These are phyloP conservation scores for Fennellomyces sp. DNA, from an alignment of 371 early-diverging fungal genomes.

Conservation along the genomic window DNA sequence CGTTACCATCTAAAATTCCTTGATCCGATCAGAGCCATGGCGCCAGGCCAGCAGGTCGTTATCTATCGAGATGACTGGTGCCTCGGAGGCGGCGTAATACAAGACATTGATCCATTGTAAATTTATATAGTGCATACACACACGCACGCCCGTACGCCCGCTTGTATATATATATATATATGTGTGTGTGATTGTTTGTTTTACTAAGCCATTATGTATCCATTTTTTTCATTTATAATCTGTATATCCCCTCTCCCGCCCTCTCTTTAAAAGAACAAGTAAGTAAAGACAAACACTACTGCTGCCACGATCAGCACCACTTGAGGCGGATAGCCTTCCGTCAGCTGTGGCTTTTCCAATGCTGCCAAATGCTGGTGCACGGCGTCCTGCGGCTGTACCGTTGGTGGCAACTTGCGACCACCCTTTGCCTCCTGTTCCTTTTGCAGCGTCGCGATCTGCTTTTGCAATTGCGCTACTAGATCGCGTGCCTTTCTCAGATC, in stretches of 20 bases:
- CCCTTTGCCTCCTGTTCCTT: conserved; percentile 22
- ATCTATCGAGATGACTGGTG: conserved; percentile 59
- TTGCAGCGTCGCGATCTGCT: conserved; percentile 23
- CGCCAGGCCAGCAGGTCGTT: conserved; percentile 54
- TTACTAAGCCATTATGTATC: too few relatives aligned
- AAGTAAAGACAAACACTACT: conserved; percentile 48
- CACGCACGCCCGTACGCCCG: too few relatives aligned
- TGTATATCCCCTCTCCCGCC: background rate
- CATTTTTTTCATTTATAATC: background rate
- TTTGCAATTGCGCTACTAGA: conserved; percentile 25
- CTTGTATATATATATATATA: too few relatives aligned
- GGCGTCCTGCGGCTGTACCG: conserved; percentile 47
- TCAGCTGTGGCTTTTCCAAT: conserved; percentile 45
- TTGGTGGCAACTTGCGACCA: conserved; percentile 33
- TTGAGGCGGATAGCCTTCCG: conserved; percentile 56
- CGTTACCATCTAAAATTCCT: conserved; percentile 32
- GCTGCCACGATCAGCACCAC: conserved; percentile 47
- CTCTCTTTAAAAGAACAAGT: conserved; percentile 47
- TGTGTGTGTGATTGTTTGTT: too few relatives aligned
- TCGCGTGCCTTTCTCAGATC: conserved; percentile 26
- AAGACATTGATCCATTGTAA: conserved; percentile 16
- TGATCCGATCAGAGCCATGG: conserved; percentile 49
- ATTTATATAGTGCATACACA: too few relatives aligned
- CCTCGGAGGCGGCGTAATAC: conserved; percentile 56
- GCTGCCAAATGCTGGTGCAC: conserved; percentile 61